Conservation (phyloP, 768 basidiomycete species). For the Phaeotremella fagi region DNA sequence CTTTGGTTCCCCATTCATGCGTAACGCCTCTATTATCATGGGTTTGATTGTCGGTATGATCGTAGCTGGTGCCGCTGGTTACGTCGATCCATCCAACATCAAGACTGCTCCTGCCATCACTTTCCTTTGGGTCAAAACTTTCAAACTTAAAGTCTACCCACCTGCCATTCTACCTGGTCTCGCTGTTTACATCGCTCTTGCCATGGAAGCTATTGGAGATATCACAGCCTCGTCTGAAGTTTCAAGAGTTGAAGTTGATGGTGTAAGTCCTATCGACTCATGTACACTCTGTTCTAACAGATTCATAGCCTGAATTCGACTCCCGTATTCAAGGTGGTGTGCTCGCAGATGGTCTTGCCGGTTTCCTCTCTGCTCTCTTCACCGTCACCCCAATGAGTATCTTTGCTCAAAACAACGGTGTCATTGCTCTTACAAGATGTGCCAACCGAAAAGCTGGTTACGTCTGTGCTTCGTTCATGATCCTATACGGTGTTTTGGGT, state of each 20-base stretch:
- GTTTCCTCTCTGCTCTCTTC: conserved; percentile 72
- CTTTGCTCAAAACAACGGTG: conserved; percentile 59
- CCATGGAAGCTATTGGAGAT: conserved; percentile 82
- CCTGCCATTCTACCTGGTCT: conserved; percentile 64
- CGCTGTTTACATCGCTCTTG: conserved; percentile 64
- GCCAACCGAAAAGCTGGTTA: conserved; percentile 73
- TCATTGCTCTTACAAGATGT: conserved; percentile 74
- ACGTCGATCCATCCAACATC: conserved; percentile 66
- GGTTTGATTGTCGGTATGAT: conserved; percentile 62
- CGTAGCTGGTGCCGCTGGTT: conserved; percentile 71
- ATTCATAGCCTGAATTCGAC: conserved; percentile 60
- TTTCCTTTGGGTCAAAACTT: conserved; percentile 75
- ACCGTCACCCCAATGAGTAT: conserved; percentile 71
- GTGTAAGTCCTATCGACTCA: conserved; percentile 34
- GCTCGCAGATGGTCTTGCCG: conserved; percentile 71
- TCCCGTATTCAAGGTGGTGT: conserved; percentile 77
- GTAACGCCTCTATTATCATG: conserved; percentile 53
- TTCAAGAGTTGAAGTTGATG: conserved; percentile 67
- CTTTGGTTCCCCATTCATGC: conserved; percentile 78
- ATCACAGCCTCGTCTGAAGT: conserved; percentile 70
- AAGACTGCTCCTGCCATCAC: conserved; percentile 69
- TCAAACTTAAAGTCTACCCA: conserved; percentile 70
- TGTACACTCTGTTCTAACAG: neutral
- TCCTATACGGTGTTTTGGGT: conserved; percentile 72
- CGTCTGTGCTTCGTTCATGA: conserved; percentile 73